Percentiles rank a stretch among this genome's conserved stretches.
These are phyloP conservation scores for Backusella liffmaniae DNA, from an alignment of 192 early-diverging fungal species.

Conservation along the genomic window DNA sequence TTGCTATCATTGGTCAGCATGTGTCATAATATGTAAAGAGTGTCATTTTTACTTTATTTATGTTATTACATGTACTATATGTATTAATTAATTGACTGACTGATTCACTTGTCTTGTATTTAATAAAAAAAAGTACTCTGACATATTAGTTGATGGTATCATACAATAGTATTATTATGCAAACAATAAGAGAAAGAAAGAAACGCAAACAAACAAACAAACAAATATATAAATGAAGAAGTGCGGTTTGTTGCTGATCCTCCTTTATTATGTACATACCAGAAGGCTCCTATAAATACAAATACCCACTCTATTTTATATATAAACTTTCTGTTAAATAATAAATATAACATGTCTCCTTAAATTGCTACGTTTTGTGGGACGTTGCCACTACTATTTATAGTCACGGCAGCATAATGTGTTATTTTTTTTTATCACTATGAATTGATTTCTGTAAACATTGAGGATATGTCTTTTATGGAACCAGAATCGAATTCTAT, in stretches of 20 bases:
- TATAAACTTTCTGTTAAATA: background rate
- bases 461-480: background rate
- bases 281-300: background rate
- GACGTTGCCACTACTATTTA: background rate
- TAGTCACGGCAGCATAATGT: background rate
- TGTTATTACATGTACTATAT: background rate
- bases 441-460: background rate
- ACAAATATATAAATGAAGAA: background rate
- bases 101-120: background rate
- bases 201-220: background rate
- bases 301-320: background rate
- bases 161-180: background rate
- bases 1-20: background rate
- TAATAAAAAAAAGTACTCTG: background rate
- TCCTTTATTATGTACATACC: background rate
- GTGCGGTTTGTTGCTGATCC: background rate
- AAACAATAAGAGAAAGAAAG: too few relatives aligned
- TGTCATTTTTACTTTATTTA: background rate
- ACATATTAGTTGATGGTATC: background rate
- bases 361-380: background rate
- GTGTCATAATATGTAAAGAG: background rate
- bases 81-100: background rate
- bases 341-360: background rate
- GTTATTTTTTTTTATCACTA: background rate
- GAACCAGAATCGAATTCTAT: background rate